A percentile compares a stretch with the other conserved stretches of the same genome.
Evolutionary conservation across 2,329 filamentous ascomycete species (phyloP).

Genomic region (Aspergillus phoenicis): DNA sequence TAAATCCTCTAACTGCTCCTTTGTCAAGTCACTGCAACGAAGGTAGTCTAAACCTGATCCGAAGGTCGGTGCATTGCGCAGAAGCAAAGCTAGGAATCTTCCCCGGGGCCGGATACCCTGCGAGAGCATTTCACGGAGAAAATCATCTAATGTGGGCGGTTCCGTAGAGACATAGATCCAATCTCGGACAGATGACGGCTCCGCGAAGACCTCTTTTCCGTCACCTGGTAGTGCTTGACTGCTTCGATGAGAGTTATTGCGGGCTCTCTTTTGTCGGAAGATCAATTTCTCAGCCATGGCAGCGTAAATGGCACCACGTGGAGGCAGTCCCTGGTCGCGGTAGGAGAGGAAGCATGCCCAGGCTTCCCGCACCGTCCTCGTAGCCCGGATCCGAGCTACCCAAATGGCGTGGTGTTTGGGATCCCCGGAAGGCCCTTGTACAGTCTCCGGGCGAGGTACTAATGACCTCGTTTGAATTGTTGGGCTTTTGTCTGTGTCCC

Average conservation of each 20-base stretch:
- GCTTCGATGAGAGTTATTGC: conserved; percentile 19
- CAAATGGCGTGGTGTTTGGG: conserved; percentile 47
- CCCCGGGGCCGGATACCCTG: conserved; percentile 47
- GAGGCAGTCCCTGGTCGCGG: conserved; percentile 45
- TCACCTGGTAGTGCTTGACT: conserved; percentile 56
- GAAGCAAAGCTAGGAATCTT: conserved; percentile 52
- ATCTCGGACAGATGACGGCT: conserved; percentile 60
- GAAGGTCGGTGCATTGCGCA: conserved; percentile 48
- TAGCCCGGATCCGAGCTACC: conserved; percentile 61
- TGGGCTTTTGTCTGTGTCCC: conserved; percentile 65
- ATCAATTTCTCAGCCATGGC: conserved; percentile 62
- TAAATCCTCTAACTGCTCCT: conserved; percentile 35
- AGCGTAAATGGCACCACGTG: conserved; percentile 51
- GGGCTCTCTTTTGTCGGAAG: conserved; percentile 35
- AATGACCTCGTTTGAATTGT: conserved; percentile 62
- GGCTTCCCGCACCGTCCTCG: conserved; percentile 63
- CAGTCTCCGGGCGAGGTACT: conserved; percentile 34
- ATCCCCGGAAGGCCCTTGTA: conserved; percentile 20
- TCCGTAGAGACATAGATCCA: conserved; percentile 59
- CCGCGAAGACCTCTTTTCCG: conserved; percentile 55
- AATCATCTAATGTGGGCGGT: conserved; percentile 55
- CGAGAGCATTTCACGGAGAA: conserved; percentile 54
- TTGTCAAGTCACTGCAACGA: conserved; percentile 36
- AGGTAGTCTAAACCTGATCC: conserved; percentile 48
- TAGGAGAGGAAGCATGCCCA: conserved; percentile 66